phyloP scores from a whole-genome alignment of 139 green algal genomes.

The Closterium sp. region DNA sequence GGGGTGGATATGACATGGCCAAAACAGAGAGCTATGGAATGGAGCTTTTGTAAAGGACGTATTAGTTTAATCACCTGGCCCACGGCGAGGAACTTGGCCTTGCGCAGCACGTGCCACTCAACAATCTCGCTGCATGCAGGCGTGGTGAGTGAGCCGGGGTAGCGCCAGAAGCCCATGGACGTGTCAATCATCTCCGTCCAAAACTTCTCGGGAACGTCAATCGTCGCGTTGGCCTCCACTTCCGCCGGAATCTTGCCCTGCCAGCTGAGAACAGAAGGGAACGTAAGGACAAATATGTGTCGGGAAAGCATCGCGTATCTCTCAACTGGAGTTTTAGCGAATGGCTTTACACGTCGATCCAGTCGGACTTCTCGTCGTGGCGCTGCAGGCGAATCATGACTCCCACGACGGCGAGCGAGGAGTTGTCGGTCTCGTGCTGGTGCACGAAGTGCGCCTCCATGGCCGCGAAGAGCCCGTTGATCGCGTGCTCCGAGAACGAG shows the following conservation, averaged over 20 bases:
- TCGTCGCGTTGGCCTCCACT: not conserved
- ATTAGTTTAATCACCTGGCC: not conserved
- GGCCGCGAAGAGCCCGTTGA: not conserved
- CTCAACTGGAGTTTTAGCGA: no score
- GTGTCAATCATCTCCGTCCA: not conserved
- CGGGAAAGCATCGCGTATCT: no score
- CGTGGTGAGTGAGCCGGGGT: constrained; percentile 3
- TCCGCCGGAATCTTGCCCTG: not conserved
- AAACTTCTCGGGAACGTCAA: not conserved
- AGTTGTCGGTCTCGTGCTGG: not conserved
- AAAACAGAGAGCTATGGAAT: not conserved
- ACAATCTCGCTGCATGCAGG: constrained; percentile 5
- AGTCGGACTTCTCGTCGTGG: not conserved
- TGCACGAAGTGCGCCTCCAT: constrained; percentile 14
- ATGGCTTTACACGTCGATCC: not conserved
- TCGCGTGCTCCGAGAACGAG: not conserved
- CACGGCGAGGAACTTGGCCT: not conserved
- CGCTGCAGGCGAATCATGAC: not conserved
- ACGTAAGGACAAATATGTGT: no score
- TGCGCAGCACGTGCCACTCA: constrained; percentile 1
- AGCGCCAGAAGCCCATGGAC: constrained; percentile 6
- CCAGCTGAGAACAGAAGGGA: no score
- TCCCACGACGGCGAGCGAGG: not conserved
- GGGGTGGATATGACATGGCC: no score
- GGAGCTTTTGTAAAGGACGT: not conserved